These are phyloP conservation scores for Carex arenaria DNA, from an alignment of 202 grass and related monocot species.

Conservation along the genomic window DNA sequence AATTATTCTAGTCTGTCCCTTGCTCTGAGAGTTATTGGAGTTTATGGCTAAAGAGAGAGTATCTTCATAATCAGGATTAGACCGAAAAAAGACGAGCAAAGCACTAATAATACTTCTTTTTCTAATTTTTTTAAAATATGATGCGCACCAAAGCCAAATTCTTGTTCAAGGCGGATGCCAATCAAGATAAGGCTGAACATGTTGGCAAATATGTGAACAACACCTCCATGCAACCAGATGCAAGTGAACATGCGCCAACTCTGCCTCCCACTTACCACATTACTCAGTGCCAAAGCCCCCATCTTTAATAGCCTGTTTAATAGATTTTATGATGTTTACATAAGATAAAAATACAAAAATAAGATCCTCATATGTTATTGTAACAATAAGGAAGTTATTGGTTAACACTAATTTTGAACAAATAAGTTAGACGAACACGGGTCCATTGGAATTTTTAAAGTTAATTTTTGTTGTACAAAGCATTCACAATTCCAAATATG, in stretches of 20 bases:
- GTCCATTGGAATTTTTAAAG: neutral
- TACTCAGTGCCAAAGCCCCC: constrained; percentile 59
- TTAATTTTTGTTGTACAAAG: neutral
- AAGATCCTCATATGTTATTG: neutral
- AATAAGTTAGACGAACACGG: neutral
- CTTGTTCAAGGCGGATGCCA: constrained; percentile 82
- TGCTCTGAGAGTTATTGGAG: neutral
- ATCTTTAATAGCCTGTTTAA: constrained; percentile 60
- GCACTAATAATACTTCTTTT: neutral
- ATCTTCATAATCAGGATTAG: neutral
- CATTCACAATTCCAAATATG: neutral
- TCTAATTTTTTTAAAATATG: neutral
- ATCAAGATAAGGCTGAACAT: constrained; percentile 88
- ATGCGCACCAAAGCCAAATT: constrained; percentile 84
- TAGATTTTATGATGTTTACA: neutral
- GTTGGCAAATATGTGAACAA: constrained; percentile 85
- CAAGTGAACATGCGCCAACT: constrained; percentile 82
- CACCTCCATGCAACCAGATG: constrained; percentile 94
- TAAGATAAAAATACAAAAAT: constrained; percentile 22
- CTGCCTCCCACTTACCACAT: constrained; percentile 62
- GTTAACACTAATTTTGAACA: neutral
- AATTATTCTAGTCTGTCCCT: neutral
- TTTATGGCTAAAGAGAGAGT: neutral
- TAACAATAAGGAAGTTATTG: neutral
- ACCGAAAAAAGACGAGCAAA: neutral